phyloP scores from a whole-genome alignment of 495 filamentous ascomycete species.

The Penicillium coffeae region DNA sequence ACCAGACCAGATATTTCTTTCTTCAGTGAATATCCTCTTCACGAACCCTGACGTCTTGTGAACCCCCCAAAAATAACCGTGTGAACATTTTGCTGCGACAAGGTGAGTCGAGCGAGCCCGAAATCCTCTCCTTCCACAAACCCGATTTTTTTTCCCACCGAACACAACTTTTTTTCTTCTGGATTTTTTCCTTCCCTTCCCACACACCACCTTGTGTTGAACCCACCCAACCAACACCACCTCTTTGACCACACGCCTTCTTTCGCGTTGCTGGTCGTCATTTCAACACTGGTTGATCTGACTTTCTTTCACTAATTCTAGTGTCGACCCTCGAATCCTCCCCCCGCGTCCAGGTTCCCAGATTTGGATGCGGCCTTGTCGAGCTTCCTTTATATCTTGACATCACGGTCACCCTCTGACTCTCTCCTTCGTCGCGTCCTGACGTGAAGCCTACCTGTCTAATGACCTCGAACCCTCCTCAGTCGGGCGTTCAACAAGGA shows the following conservation, averaged over 20 bases:
- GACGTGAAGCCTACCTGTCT: slow-evolving; percentile 38
- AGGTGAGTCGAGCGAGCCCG: slow-evolving; percentile 3
- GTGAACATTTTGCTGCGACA: too few species aligned
- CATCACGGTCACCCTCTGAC: slow-evolving; percentile 23
- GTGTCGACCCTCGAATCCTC: slow-evolving; percentile 16
- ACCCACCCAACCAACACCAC: slow-evolving; percentile 1
- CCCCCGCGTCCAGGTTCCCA: slow-evolving; percentile 19
- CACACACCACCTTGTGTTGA: slow-evolving; percentile 10
- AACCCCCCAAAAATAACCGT: too few species aligned
- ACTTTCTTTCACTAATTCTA: slow-evolving; percentile 11
- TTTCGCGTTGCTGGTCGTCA: slow-evolving; percentile 25
- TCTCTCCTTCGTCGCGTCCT: slow-evolving; percentile 21
- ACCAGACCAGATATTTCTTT: neutral
- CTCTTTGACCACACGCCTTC: slow-evolving; percentile 22
- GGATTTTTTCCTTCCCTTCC: slow-evolving; percentile 17
- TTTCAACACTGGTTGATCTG: slow-evolving; percentile 16
- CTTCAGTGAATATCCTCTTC: neutral
- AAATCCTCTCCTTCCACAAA: slow-evolving; percentile 10
- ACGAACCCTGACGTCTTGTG: too few species aligned
- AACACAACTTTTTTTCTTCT: slow-evolving; percentile 23
- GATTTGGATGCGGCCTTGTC: slow-evolving; percentile 33
- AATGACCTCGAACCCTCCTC: slow-evolving; percentile 50
- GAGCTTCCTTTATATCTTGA: slow-evolving; percentile 30
- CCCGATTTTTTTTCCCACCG: slow-evolving; percentile 20
- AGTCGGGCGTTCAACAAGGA: slow-evolving; percentile 53